Evolutionary conservation across 352 stramenopile genomes (phyloP).

Genomic region (Thalassiosira mediterranea): DNA sequence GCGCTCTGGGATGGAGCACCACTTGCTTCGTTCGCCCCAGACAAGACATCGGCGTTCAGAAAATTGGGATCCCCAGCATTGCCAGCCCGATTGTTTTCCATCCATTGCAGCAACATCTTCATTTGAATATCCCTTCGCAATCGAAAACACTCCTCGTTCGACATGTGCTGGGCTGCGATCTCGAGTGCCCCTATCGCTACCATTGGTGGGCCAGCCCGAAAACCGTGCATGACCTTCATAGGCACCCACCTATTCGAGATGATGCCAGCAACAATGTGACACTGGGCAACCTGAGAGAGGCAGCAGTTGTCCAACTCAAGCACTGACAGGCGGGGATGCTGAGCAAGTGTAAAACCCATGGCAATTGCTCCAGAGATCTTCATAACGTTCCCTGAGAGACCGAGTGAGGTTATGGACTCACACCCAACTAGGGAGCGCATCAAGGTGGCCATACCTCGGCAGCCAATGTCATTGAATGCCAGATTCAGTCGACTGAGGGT

Average conservation of each 20-base stretch:
- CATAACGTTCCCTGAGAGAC: slow-evolving; percentile 80
- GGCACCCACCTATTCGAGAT: slow-evolving; percentile 83
- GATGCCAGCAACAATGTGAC: slow-evolving; percentile 81
- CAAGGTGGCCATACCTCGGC: slow-evolving; percentile 72
- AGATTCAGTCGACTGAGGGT: slow-evolving; percentile 70
- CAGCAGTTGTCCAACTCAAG: slow-evolving; percentile 82
- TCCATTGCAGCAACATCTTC: slow-evolving; percentile 80
- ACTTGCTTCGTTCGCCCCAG: slow-evolving; percentile 63
- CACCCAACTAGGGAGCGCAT: slow-evolving; percentile 77
- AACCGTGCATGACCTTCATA: slow-evolving; percentile 80
- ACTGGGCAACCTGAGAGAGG: slow-evolving; percentile 81
- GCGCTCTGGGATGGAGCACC: slow-evolving; percentile 76
- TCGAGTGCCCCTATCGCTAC: slow-evolving; percentile 76
- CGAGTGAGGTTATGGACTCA: slow-evolving; percentile 79
- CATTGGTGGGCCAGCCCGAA: slow-evolving; percentile 76
- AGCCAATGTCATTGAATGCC: slow-evolving; percentile 83
- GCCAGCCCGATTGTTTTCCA: slow-evolving; percentile 68
- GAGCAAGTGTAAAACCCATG: slow-evolving; percentile 73
- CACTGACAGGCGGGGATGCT: slow-evolving; percentile 76
- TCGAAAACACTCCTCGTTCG: slow-evolving; percentile 82
- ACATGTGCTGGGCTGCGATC: slow-evolving; percentile 65
- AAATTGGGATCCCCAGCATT: slow-evolving; percentile 51
- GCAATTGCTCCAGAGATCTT: slow-evolving; percentile 78
- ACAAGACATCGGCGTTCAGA: slow-evolving; percentile 62
- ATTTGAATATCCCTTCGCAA: slow-evolving; percentile 81